These are phyloP conservation scores for Talaromyces ruber DNA, from an alignment of 495 filamentous ascomycete genomes.

Conservation along the genomic window DNA sequence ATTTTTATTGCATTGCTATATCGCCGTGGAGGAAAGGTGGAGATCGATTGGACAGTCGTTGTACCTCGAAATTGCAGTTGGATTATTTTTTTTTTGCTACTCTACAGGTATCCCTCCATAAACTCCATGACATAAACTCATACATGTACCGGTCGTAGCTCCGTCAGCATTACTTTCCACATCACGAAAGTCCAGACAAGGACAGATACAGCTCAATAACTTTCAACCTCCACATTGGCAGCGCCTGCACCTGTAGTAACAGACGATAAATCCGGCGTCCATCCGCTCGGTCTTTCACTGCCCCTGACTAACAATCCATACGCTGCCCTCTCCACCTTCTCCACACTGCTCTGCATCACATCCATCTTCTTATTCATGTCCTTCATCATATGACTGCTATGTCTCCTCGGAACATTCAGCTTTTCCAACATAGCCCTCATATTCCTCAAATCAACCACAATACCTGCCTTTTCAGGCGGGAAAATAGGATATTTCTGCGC, in stretches of 20 bases:
- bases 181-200: not conserved
- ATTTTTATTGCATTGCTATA: not conserved
- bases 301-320: conserved; percentile 84
- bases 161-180: not conserved
- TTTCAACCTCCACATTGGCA: conserved; percentile 29
- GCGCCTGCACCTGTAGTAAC: conserved; percentile 2
- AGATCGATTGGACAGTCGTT: not conserved
- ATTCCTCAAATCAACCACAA: conserved; percentile 66
- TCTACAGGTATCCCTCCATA: not conserved
- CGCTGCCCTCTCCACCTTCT: conserved; percentile 85
- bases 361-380: conserved; percentile 73
- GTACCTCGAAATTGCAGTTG: not conserved
- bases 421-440: conserved; percentile 67
- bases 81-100: not conserved
- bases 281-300: conserved; percentile 81
- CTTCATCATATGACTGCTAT: conserved; percentile 34
- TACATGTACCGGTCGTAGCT: not conserved
- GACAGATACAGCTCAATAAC: conserved; percentile 17
- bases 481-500: conserved; percentile 8
- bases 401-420: conserved; percentile 42
- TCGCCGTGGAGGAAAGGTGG: not conserved
- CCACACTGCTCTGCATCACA: conserved; percentile 80
- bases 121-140: not conserved
- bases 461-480: conserved; percentile 24
- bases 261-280: conserved; percentile 72